These are phyloP conservation scores for Mycena latifolia DNA, from an alignment of 768 basidiomycete genomes.

Conservation along the genomic window DNA sequence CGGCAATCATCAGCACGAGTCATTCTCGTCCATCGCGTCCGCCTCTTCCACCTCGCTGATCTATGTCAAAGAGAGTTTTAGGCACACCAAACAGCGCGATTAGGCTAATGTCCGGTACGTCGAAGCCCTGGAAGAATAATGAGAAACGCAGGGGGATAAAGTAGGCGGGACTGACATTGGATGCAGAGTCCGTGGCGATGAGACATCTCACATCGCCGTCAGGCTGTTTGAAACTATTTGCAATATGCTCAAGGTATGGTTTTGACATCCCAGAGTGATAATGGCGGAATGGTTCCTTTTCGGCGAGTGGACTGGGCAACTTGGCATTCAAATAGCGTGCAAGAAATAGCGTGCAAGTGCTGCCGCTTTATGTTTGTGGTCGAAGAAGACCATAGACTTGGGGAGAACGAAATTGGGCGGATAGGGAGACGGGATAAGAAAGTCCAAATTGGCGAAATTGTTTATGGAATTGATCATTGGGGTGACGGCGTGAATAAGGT, in stretches of 20 bases:
- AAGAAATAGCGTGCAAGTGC: background rate
- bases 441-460: conserved; percentile 11
- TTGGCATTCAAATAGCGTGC: conserved; percentile 4
- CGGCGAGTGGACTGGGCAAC: background rate
- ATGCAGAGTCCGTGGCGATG: conserved; percentile 6
- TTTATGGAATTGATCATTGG: background rate
- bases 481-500: background rate
- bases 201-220: background rate
- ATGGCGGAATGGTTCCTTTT: background rate
- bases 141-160: too few relatives aligned
- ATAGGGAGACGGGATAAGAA: background rate
- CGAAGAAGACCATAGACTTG: background rate
- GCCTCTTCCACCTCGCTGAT: conserved; percentile 17
- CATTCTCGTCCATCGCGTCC: conserved; percentile 19
- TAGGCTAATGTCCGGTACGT: background rate
- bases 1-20: conserved; percentile 5
- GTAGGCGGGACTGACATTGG: conserved; percentile 2
- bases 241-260: background rate
- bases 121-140: conserved; percentile 6
- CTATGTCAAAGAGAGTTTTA: background rate
- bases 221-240: background rate
- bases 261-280: conserved; percentile 19
- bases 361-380: conserved; percentile 4
- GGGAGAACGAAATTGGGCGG: background rate
- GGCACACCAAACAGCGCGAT: conserved; percentile 10